Evolutionary conservation across 768 basidiomycete genomes (phyloP).

Genomic region (Suillus subaureus): DNA sequence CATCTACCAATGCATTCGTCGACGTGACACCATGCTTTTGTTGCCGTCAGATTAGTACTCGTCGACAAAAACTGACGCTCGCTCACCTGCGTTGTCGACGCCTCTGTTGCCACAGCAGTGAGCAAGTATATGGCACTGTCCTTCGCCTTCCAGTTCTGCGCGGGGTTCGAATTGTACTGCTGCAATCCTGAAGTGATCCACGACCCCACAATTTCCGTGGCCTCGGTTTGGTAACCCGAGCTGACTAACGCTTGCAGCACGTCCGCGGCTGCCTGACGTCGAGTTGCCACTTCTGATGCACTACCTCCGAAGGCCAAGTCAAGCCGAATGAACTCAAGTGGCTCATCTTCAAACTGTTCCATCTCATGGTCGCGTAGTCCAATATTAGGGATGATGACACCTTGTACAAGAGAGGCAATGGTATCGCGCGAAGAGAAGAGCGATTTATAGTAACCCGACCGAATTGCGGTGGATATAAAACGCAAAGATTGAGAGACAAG

Average conservation of each 20-base stretch:
- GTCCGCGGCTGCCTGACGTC: conserved; percentile 92
- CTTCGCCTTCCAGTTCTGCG: conserved; percentile 83
- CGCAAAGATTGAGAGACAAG: conserved; percentile 89
- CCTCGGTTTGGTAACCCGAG: conserved; percentile 76
- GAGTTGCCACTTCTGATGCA: conserved; percentile 73
- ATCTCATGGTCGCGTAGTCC: conserved; percentile 84
- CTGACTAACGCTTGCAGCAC: conserved; percentile 90
- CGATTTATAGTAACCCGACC: conserved; percentile 77
- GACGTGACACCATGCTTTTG: conserved; percentile 88
- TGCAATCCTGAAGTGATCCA: conserved; percentile 80
- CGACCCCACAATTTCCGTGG: conserved; percentile 85
- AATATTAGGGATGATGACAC: conserved; percentile 94
- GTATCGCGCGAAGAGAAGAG: conserved; percentile 84
- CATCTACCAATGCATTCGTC: conserved; percentile 88
- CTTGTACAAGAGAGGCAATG: conserved; percentile 80
- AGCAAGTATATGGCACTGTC: conserved; percentile 92
- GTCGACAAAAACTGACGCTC: conserved; percentile 1
- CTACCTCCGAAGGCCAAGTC: conserved; percentile 64
- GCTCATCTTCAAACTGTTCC: conserved; percentile 97
- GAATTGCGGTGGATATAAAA: conserved; percentile 92
- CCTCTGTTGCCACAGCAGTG: conserved; percentile 90
- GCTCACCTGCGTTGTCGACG: conserved; percentile 79
- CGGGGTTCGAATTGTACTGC: conserved; percentile 64
- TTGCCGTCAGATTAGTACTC: conserved; percentile 8
- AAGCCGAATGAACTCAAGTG: conserved; percentile 89